phyloP scores from a whole-genome alignment of 2,329 filamentous ascomycete species.

The Colletotrichum liriopes region DNA sequence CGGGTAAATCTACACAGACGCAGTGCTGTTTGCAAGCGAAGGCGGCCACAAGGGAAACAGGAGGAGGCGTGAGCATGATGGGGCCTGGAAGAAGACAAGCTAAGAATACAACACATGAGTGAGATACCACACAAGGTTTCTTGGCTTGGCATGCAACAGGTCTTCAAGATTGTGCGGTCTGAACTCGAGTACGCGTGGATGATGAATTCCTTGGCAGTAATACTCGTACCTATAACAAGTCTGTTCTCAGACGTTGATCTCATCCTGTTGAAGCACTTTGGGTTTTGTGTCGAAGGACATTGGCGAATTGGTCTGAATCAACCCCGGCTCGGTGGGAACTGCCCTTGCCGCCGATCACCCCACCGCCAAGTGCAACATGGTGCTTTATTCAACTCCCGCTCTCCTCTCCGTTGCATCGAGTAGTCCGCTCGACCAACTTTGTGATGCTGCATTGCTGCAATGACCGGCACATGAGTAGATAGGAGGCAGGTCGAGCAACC shows the following conservation, averaged over 20 bases:
- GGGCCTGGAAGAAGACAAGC: background rate
- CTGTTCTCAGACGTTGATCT: slow-evolving; percentile 25
- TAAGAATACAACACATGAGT: slow-evolving; percentile 1
- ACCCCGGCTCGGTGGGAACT: background rate
- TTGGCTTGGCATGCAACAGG: slow-evolving; percentile 7
- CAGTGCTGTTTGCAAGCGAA: background rate
- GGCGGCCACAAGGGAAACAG: background rate
- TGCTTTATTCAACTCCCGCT: background rate
- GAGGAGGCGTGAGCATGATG: background rate
- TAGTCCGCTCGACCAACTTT: too few species aligned
- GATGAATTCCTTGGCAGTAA: background rate
- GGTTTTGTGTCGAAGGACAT: slow-evolving; percentile 18
- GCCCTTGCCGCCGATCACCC: slow-evolving; percentile 24
- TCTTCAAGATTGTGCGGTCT: background rate
- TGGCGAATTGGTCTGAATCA: background rate
- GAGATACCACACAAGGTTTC: background rate
- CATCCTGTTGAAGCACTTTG: slow-evolving; percentile 11
- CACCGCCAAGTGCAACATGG: background rate
- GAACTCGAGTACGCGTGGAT: too few species aligned
- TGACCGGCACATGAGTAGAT: background rate
- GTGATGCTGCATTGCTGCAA: background rate
- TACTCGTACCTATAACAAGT: background rate
- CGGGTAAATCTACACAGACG: background rate
- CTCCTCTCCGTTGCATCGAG: background rate
- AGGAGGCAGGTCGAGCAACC: background rate